Percentiles rank a stretch among this genome's conserved stretches.
Evolutionary conservation across 2,329 filamentous ascomycete genomes (phyloP).

Genomic region (Penicillium hordei): DNA sequence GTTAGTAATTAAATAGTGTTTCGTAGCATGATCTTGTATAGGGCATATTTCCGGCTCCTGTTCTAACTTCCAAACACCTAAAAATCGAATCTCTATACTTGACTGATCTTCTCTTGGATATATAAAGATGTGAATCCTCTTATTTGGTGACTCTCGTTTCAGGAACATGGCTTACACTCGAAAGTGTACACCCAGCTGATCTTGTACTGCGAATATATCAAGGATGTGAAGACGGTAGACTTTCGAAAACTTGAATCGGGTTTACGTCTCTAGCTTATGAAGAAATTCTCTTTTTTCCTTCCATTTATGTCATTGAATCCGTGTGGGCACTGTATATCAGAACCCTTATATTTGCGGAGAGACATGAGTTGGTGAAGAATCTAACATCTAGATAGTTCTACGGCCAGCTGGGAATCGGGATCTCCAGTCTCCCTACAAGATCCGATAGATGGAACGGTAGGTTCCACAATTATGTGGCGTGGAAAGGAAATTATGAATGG

Average conservation of each 20-base stretch:
- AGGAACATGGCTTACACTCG: background rate
- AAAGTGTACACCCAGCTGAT: background rate
- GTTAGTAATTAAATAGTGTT: background rate
- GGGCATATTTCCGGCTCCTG: background rate
- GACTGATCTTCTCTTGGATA: background rate
- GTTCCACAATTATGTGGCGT: background rate
- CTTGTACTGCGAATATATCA: background rate
- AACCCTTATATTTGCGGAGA: background rate
- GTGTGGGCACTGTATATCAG: background rate
- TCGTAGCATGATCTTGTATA: background rate
- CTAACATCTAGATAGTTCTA: background rate
- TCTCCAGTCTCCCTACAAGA: background rate
- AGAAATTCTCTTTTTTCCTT: background rate
- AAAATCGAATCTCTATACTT: background rate
- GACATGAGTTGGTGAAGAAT: background rate
- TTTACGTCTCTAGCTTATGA: background rate
- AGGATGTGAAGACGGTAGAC: background rate
- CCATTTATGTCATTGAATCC: background rate
- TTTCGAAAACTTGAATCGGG: background rate
- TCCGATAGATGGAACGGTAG: background rate
- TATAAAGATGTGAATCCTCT: background rate
- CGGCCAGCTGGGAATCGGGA: background rate
- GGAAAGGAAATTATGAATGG: background rate
- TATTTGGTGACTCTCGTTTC: background rate
- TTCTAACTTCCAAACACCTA: background rate